phyloP scores from a whole-genome alignment of 495 filamentous ascomycete species.

The Margaritispora aquatica region DNA sequence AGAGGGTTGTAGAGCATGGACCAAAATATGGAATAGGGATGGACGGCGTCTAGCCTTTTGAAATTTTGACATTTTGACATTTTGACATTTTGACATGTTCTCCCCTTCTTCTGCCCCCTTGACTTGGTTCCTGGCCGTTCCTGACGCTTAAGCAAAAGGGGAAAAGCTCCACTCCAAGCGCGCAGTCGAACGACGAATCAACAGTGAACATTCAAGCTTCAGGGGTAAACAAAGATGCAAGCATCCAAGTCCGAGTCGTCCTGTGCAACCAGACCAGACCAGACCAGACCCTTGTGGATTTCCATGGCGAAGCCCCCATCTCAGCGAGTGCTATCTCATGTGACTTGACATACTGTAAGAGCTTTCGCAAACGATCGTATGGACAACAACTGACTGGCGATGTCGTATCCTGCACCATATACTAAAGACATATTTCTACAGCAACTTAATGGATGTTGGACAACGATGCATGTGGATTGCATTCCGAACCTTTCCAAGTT shows the following conservation, averaged over 20 bases:
- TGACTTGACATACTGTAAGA: not conserved
- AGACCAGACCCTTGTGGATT: too few relatives aligned
- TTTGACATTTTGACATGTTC: too few relatives aligned
- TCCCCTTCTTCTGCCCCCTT: too few relatives aligned
- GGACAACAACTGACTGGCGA: not conserved
- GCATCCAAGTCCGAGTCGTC: not conserved
- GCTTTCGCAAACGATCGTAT: not conserved
- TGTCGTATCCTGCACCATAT: not conserved
- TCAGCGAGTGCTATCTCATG: not conserved
- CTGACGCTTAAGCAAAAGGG: constrained; percentile 15
- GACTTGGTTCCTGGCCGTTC: too few relatives aligned
- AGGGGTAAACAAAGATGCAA: not conserved
- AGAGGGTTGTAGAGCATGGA: not conserved
- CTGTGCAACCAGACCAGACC: not conserved
- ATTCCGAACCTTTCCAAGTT: not conserved
- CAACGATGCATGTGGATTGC: not conserved
- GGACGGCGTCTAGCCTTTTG: constrained; percentile 2
- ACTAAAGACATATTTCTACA: not conserved
- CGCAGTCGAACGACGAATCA: not conserved
- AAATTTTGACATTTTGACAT: not conserved
- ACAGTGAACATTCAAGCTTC: too few relatives aligned
- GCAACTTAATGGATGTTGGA: not conserved
- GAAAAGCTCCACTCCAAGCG: not conserved
- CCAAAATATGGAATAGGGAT: not conserved
- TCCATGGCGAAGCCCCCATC: not conserved